These are phyloP conservation scores for Geosiphon pyriformis DNA, from an alignment of 192 early-diverging fungal genomes.

Conservation along the genomic window DNA sequence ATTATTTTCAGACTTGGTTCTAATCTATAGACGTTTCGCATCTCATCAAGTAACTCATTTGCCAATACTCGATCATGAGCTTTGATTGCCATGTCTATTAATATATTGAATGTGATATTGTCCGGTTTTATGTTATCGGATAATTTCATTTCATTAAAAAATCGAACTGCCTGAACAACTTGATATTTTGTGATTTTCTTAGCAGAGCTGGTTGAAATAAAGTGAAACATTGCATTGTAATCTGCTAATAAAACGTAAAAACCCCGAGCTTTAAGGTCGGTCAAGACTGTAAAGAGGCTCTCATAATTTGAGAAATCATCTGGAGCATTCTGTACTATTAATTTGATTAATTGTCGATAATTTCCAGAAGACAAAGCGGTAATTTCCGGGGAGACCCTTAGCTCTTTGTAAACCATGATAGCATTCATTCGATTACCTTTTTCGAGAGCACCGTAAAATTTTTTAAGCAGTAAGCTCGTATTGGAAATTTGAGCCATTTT, in stretches of 20 bases:
- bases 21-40: not conserved
- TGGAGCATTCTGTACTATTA: not conserved
- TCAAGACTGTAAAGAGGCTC: not conserved
- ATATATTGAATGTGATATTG: not conserved
- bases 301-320: not conserved
- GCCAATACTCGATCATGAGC: not conserved
- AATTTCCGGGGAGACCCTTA: not conserved
- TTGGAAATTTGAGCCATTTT: no score
- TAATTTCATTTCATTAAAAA: not conserved
- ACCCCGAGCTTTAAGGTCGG: not conserved
- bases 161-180: not conserved
- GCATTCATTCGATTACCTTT: no score
- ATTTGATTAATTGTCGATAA: not conserved
- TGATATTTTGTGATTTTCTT: not conserved
- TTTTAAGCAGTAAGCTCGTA: no score
- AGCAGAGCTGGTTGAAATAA: not conserved
- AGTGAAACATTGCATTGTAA: not conserved
- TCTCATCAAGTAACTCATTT: not conserved
- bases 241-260: not conserved
- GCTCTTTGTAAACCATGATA: no score
- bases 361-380: not conserved
- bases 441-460: no score
- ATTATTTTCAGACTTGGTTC: not conserved
- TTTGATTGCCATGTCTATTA: not conserved
- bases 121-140: not conserved